These are phyloP conservation scores for Linnemannia schmuckeri DNA, from an alignment of 192 early-diverging fungal genomes.

Conservation along the genomic window DNA sequence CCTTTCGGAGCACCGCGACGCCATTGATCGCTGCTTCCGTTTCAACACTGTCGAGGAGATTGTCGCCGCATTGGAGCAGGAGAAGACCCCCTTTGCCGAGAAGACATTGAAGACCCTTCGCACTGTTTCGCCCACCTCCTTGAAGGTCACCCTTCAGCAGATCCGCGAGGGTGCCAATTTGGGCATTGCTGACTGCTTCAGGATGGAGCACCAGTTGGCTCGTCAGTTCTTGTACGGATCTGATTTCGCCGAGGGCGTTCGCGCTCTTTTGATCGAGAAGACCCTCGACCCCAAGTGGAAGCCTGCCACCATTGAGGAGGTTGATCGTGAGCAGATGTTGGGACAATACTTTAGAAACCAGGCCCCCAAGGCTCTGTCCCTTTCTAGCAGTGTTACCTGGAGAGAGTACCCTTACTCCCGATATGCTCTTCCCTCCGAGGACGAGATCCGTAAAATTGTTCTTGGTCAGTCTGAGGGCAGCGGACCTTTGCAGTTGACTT, in stretches of 20 bases:
- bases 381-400: slow-evolving; percentile 60
- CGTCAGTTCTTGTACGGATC: slow-evolving; percentile 81
- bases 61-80: slow-evolving; percentile 81
- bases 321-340: slow-evolving; percentile 64
- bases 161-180: slow-evolving; percentile 77
- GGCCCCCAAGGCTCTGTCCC: slow-evolving; percentile 34
- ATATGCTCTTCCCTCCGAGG: slow-evolving; percentile 76
- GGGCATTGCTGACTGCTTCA: slow-evolving; percentile 84
- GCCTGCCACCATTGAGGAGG: slow-evolving; percentile 67
- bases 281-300: slow-evolving; percentile 76
- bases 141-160: slow-evolving; percentile 91
- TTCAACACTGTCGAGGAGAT: slow-evolving; percentile 88
- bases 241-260: slow-evolving; percentile 95
- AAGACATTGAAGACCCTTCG: slow-evolving; percentile 75
- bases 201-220: slow-evolving; percentile 87
- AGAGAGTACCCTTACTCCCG: slow-evolving; percentile 70
- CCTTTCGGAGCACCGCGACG: slow-evolving; percentile 64
- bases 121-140: slow-evolving; percentile 85
- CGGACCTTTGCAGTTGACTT: slow-evolving; percentile 68
- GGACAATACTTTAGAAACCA: slow-evolving; percentile 69
- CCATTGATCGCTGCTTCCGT: slow-evolving; percentile 92
- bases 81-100: slow-evolving; percentile 77
- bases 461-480: slow-evolving; percentile 74
- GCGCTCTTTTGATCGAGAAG: slow-evolving; percentile 80
- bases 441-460: slow-evolving; percentile 74